Base-by-base conservation (phyloP, 2,329 filamentous ascomycete genomes). In the Sordariomycetes sp. region DNA sequence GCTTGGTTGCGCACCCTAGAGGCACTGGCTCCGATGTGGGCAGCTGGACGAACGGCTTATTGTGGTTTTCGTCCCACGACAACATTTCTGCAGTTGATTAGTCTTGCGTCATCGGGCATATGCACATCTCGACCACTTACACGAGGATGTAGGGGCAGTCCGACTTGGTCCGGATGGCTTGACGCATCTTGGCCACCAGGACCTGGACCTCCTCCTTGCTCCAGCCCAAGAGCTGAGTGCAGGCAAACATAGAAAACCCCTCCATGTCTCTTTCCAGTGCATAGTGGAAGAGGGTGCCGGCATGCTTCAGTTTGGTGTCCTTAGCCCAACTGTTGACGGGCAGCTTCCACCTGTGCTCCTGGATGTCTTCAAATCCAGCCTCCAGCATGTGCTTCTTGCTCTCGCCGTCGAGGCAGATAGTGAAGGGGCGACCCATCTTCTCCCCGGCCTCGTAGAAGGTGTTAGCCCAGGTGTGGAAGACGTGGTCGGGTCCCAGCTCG, bases 281-380 rank as follows among this genome's bases (percentile, higher is more conserved):
- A 6, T 57, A 46, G 19, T 47, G 50, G n/a, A 45, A 52, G 48
- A 50, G 58, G 11, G 46, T 28, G 25, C 25, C 25, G 3, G 25
- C 25, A n/a, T 72, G 62, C 45, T 74, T 76, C 32, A 67, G 58
- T 18, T 63, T 61, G 6, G 57, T 55, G 26, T 71, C 63, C 29
- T 62, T 64, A 0, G 70, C 63, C 70, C 72, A 76, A 8, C 57
- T 47, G 42, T 66, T 70, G 24, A 58, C 58, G 1, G 71, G 70
- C 53, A 70, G 64, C 34, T 47, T 49, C 36, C 43, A 38, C 5
- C 33, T 34, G 5, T 36, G 33, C 21, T 45, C 44, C 1, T 33
- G 32, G 8, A 49, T 39, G 12, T 40, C 35, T 6, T 41, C 34
- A 14, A 44, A 48, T 12, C 45, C 48, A 3, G 42, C 47, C 4